Base-by-base conservation (phyloP, 331 rosid genomes). In the Quercus phellos region DNA sequence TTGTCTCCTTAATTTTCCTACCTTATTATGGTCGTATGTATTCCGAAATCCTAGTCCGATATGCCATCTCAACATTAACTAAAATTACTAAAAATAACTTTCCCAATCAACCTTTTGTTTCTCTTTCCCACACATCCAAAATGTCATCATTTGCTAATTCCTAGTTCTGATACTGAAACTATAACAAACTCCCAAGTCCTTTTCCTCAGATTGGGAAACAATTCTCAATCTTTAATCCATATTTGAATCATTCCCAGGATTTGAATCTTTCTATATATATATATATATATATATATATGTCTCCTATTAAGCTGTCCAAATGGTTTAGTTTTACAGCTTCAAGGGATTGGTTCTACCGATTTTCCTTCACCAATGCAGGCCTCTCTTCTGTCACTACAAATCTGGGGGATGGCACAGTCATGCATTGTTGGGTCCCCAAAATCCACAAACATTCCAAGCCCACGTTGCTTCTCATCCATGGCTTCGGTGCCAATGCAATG, bases 401-500 rank as follows among this genome's bases (percentile, higher is more conserved):
- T 8, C 77, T 92, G 21, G 89, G 88, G 3, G 92, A 86, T 2
- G 97, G 89, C 76, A 92, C 97, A 75, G 77, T 46, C 56, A 88
- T 92, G 77, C 91, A 90, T 69, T 92, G 91, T 24, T 92, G 95
- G 97, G 74, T 92, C 0, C 97, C 97, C 2, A 90, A 90, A 55
- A 51, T 18, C 55, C 85, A 46, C 5, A 78, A 77, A 17, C 77
- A 75, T 1, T 38, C 42, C 30, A 87, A 90, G 3, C 95, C 95
- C 5, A 72, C 74, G 7, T 91, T 92, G 4, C 76, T 92, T 51
- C 86, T 92, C 1, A 50, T 92, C 32, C 97, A 92, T 7, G 97
- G 97, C 5, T 88, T 92, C 21, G 97, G 95, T 3, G 95, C 91
- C 38, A 92, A 92, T 1, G 95, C 97, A 4, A 87, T 88, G 91